Base-by-base conservation (phyloP, 768 basidiomycete species). In the Ramaria rubella region DNA sequence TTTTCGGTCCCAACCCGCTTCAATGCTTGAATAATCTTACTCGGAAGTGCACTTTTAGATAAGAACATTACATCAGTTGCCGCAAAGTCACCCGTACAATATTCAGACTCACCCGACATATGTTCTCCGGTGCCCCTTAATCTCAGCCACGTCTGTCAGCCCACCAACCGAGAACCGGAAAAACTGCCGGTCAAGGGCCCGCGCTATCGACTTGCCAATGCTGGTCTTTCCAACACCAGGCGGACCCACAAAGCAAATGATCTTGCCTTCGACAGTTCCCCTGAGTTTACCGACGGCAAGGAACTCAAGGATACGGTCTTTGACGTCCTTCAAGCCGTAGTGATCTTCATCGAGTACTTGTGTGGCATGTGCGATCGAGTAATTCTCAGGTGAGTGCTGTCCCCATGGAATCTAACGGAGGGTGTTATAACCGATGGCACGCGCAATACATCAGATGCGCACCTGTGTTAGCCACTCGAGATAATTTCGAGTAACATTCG, bases 121-220 rank as follows among this genome's bases (percentile, higher is more conserved):
- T n/a, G 95, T 99, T 68, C 96, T 76, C 64, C 96, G 75, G 67
- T 99, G 96, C 1, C 96, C 96, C 73, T 98, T 98, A 66, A 99
- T 97, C 78, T 98, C 96, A 55, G 96, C 96, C 1, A 98, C 94
- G 68, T 99, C 96, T 46, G 92, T 92, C 67, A 99, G 71, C 14
- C 96, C 95, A 60, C 96, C 95, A 4, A 98, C 95, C 8, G 89
- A 92, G 73, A 99, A 96, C 48, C 94, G 80, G 82, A 94, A 98
- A 74, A 98, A 98, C 68, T 92, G 86, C 58, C 95, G 73, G 26
- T 87, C 84, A 23, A 99, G 75, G 3, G 95, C 94, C 15, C 93
- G 80, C 0, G 96, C 87, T 50, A 99, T 96, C 2, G 86, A 90
- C 76, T 94, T 94, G 48, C 94, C 95, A 42, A 98, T 96, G 55